Evolutionary conservation across 805 yeast genomes (phyloP), one percentile per base, ranked within the genome.

Genomic region (Lachancea sp.): DNA sequence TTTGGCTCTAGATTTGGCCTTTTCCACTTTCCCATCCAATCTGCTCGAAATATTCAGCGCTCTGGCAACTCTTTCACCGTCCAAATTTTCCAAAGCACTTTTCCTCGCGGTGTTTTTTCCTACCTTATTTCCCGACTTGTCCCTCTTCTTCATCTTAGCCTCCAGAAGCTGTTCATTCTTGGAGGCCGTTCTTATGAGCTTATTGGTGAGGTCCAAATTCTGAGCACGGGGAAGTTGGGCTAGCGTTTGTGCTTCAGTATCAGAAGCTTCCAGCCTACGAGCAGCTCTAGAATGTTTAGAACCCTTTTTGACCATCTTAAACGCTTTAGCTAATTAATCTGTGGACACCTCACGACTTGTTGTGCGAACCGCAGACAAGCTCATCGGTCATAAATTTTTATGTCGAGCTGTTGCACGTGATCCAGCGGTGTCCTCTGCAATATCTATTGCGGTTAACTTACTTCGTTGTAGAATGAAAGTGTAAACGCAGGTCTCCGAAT

Each of bases 221-320:
- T 77, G 79, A 9, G 71, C 68, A 58, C 83, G 74, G 35, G 86
- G 81, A 15, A 81, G 59, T 9, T 64, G 58, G 18, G 68, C 65
- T 24, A 83, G 64, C 6, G 71, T 68, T 47, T 69, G 73, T 8
- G 72, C 72, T 51, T 71, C 75, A 1, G 72, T 67, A 15, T 64
- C 70, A 3, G 55, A 63, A 11, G 65, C 60, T 44, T 70, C 74
- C 5, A 80, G 82, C 57, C 87, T 70, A 64, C 89, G 77, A 2
- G 92, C 89, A 2, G 88, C 87, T 65, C 92, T 72, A 32, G 88
- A 79, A 45, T 73, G 78, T 49, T 80, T 80, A 15, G 86, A 79
- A 20, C 78, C 72, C 66, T 49, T 54, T 39, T 45, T 54, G 5
- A 51, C 55, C 58, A 54, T 55, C 15, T 19, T 34, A n/a, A 11